Evolutionary conservation across 2,329 filamentous ascomycete species (phyloP).

Genomic region (Sarocladium kiliense): DNA sequence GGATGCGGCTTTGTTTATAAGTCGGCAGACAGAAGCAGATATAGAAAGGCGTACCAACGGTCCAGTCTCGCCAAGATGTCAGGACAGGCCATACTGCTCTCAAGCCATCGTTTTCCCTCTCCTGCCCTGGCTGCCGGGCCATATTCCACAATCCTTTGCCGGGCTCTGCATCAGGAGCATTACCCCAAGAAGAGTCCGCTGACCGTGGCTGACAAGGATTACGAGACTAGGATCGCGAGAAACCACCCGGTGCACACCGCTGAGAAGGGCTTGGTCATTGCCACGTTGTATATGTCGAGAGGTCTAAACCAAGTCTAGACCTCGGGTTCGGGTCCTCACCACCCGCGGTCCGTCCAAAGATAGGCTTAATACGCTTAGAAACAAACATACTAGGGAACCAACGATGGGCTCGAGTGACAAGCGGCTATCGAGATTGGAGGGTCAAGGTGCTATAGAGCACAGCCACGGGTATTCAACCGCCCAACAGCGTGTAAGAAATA

Average conservation of each 20-base stretch:
- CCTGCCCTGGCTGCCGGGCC: neutral
- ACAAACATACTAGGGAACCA: conserved; percentile 4
- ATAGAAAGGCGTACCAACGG: neutral
- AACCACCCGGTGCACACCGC: neutral
- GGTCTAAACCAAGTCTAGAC: neutral
- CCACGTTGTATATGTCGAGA: neutral
- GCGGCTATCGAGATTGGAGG: conserved; percentile 6
- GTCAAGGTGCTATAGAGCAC: neutral
- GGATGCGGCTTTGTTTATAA: neutral
- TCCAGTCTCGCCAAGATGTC: neutral
- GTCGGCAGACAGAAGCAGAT: neutral
- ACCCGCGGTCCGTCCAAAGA: neutral
- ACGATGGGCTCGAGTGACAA: too few relatives aligned
- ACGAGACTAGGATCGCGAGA: neutral
- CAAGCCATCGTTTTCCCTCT: neutral
- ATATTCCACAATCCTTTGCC: too few relatives aligned
- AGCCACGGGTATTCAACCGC: neutral
- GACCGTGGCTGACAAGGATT: neutral
- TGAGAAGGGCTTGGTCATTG: neutral
- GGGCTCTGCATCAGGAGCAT: too few relatives aligned
- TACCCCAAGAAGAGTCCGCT: too few relatives aligned
- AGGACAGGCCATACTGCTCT: neutral
- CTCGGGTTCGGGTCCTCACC: neutral
- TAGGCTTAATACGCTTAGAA: conserved; percentile 8
- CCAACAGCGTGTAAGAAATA: neutral